Conservation (phyloP, 2,329 filamentous ascomycete species). For the Alternaria brassicae region DNA sequence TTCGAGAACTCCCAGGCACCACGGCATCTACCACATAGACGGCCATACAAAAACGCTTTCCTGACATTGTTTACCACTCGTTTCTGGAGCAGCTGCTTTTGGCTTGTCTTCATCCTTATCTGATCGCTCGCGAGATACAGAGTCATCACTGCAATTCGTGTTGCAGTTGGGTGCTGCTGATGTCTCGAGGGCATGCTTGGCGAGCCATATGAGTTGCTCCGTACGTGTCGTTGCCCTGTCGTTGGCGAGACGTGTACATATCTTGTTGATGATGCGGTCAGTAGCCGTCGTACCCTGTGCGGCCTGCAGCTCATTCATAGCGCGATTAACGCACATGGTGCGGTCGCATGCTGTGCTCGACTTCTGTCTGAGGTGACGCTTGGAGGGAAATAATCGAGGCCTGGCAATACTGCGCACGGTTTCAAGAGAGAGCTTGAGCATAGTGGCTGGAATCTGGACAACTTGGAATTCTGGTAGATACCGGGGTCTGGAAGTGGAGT, state of each 20-base stretch:
- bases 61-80: background rate
- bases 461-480: background rate
- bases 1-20: background rate
- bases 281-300: conserved; percentile 7
- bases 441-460: background rate
- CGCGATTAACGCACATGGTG: background rate
- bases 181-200: conserved; percentile 19
- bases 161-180: conserved; percentile 1
- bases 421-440: conserved; percentile 6
- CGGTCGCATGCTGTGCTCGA: background rate
- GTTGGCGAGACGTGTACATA: conserved; percentile 5
- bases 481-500: background rate
- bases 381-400: background rate
- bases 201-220: conserved; percentile 23
- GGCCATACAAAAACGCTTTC: conserved; percentile 26
- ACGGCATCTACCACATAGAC: conserved; percentile 24
- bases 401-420: background rate
- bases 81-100: background rate
- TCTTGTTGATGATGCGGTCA: conserved; percentile 8
- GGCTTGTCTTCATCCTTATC: background rate
- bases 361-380: background rate
- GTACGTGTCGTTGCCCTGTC: conserved; percentile 10
- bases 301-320: conserved; percentile 1
- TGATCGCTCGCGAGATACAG: background rate
- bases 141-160: background rate